Evolutionary conservation across 2,329 filamentous ascomycete genomes (phyloP).

Genomic region (Neopestalotiopsis clavispora): DNA sequence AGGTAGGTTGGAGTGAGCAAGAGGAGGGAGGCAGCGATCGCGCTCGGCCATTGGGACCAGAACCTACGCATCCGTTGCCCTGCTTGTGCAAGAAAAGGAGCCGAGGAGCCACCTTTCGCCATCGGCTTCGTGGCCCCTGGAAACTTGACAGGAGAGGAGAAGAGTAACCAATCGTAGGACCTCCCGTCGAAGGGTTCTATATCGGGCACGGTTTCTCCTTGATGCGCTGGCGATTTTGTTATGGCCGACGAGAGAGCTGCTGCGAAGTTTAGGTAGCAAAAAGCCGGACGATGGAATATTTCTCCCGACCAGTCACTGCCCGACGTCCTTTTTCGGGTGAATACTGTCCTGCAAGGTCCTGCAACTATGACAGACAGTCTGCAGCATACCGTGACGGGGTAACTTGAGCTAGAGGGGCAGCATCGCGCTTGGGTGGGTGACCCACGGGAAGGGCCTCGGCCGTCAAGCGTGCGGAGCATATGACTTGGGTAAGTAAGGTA

Average conservation of each 20-base stretch:
- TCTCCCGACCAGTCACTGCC: not conserved
- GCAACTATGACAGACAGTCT: not conserved
- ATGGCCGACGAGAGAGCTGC: not conserved
- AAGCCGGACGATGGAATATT: not conserved
- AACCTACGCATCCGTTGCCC: not conserved
- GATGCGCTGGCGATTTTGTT: not conserved
- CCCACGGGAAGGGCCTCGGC: not conserved
- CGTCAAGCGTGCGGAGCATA: not conserved
- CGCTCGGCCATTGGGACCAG: not conserved
- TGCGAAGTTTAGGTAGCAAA: not conserved
- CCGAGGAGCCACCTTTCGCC: not conserved
- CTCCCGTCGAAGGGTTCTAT: not conserved
- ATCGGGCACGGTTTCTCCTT: not conserved
- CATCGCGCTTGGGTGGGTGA: not conserved
- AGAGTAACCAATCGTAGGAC: not conserved
- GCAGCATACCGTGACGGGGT: not conserved
- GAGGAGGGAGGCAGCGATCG: not conserved
- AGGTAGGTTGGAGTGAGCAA: not conserved
- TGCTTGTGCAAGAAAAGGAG: not conserved
- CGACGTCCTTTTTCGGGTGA: not conserved
- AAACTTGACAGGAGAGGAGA: too few species aligned
- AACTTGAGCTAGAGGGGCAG: not conserved
- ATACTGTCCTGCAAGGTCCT: not conserved
- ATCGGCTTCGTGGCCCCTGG: not conserved
- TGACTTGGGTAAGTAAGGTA: not conserved